Base-by-base conservation (phyloP, 306 rosid species). In the Canavalia gladiata region DNA sequence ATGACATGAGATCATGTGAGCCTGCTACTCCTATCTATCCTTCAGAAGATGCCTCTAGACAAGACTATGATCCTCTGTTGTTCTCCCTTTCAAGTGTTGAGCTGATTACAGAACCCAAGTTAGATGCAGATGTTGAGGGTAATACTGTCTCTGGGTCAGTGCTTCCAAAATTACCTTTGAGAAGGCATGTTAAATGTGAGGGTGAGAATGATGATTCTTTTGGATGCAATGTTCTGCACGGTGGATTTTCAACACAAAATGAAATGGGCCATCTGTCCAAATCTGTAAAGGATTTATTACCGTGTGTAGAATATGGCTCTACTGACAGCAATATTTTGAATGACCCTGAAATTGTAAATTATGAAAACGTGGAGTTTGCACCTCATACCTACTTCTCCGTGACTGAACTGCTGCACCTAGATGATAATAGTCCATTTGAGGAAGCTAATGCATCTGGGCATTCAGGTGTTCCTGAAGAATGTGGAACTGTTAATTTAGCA, bases 21-120 rank as follows among this genome's bases (percentile, higher is more conserved):
- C 86, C 91, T 37, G 72, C 75, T 79, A 87, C 90, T 72, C 89
- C 85, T 8, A 55, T 88, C 80, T 87, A 80, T 83, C 86, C 90
- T 33, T 8, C 63, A 59, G 87, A 83, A 52, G 92, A 87, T 79
- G 86, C 58, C 8, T 64, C 89, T 50, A 69, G 78, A 76, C 88
- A 76, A 77, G 92, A 90, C 62, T 57, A 77, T 72, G 88, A 88
- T 87, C 92, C 89, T 82, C 87, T 84, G 73, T 87, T 84, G 58
- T 90, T 87, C 83, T 79, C 94, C 72, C 92, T 89, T 41, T 72
- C 93, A 41, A 89, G 74, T 51, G 92, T 87, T 43, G 90, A 92
- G 86, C 79, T 88, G 57, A 76, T 94, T 50, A 74, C 87, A 33
- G 94, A 87, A 51, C 88, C 82, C 74, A 80, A 72, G 74, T 62